Evolutionary conservation across 2,329 filamentous ascomycete genomes (phyloP).

Genomic region (Claviceps humidiphila): DNA sequence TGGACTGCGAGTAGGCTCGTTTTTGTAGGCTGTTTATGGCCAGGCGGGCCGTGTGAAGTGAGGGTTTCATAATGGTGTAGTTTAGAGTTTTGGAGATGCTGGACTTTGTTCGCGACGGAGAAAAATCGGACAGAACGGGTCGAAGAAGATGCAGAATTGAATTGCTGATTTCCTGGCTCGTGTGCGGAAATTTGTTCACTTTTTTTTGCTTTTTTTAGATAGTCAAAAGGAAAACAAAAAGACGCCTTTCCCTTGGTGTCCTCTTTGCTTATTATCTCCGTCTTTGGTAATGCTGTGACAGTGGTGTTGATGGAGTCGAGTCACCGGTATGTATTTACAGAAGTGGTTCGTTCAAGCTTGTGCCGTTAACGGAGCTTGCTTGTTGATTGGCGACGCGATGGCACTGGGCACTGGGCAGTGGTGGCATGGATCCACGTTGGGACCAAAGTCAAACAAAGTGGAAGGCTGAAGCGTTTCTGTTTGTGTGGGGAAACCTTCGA

Average conservation of each 20-base stretch:
- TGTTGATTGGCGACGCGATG: not conserved
- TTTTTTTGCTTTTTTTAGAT: too few relatives aligned
- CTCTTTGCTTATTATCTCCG: not conserved
- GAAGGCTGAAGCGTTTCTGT: not conserved
- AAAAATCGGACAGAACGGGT: too few relatives aligned
- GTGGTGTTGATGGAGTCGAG: not conserved
- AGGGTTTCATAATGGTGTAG: slow-evolving; percentile 18
- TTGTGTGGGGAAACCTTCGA: not conserved
- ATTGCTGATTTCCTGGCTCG: too few relatives aligned
- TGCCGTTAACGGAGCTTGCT: not conserved
- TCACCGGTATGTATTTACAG: not conserved
- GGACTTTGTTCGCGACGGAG: not conserved
- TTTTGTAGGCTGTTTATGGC: slow-evolving; percentile 24
- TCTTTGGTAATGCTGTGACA: not conserved
- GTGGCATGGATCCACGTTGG: too few relatives aligned
- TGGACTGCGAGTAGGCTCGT: slow-evolving; percentile 29
- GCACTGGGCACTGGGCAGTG: too few relatives aligned
- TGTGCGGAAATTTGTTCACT: too few relatives aligned
- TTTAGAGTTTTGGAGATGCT: not conserved
- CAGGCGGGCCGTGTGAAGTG: slow-evolving; percentile 20
- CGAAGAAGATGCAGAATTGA: too few relatives aligned
- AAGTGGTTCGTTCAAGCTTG: not conserved
- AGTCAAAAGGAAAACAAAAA: too few relatives aligned
- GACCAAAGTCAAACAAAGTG: not conserved
- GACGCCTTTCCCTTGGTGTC: not conserved